phyloP scores from a whole-genome alignment of 345 rosid genomes.

The Gossypium herbaceum region DNA sequence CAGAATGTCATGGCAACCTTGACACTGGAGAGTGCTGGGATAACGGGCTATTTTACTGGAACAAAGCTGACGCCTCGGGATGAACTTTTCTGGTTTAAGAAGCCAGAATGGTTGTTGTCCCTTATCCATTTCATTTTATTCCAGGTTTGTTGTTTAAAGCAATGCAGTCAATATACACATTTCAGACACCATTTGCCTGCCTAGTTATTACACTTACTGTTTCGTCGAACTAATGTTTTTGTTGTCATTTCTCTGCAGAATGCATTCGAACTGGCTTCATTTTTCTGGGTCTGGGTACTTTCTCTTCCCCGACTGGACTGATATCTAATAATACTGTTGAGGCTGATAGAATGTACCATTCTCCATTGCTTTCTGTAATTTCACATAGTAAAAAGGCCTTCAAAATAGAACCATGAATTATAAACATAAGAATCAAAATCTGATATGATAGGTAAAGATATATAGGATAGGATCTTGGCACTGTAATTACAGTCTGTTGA shows the following conservation, averaged over 20 bases:
- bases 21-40: constrained; percentile 66
- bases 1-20: constrained; percentile 91
- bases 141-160: constrained; percentile 46
- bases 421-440: not conserved
- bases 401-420: not conserved
- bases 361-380: not conserved
- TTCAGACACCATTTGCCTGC: not conserved
- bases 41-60: constrained; percentile 46
- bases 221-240: not conserved
- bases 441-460: not conserved
- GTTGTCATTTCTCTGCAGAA: constrained; percentile 49
- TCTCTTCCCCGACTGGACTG: constrained; percentile 28
- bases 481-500: constrained; percentile 12
- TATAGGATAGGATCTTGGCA: not conserved
- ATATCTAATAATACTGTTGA: constrained; percentile 8
- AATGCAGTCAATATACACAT: not conserved
- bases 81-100: constrained; percentile 94
- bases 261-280: constrained; percentile 90
- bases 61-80: constrained; percentile 72
- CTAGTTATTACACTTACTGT: not conserved
- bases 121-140: constrained; percentile 89
- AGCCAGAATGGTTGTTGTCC: constrained; percentile 70
- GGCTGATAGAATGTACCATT: not conserved
- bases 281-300: constrained; percentile 96
- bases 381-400: not conserved